A percentile compares a stretch with the other conserved stretches of the same genome.
Conservation (phyloP, 192 early-diverging fungal species). For the Chytriomyces sp. region DNA sequence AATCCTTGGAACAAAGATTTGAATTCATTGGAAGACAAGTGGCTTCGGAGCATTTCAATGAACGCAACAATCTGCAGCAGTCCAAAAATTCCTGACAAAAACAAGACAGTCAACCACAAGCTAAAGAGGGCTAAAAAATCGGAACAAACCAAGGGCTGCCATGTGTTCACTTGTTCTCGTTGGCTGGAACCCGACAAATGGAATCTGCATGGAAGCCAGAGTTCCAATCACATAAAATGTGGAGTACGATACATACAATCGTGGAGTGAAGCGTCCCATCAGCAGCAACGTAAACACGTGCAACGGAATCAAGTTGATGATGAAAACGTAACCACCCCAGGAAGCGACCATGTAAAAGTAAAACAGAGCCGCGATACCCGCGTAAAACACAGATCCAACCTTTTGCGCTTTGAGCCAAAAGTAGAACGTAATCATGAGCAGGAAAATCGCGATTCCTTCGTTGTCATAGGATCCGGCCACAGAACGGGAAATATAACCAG, state of each 20-base stretch:
- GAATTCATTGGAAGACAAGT: constrained; percentile 86
- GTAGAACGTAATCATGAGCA: constrained; percentile 97
- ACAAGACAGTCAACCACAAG: constrained; percentile 12
- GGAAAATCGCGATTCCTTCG: constrained; percentile 99
- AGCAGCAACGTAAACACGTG: constrained; percentile 92
- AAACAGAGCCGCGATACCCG: constrained; percentile 81
- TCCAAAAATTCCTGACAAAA: constrained; percentile 84
- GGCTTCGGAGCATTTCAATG: constrained; percentile 78
- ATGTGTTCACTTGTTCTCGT: constrained; percentile 98
- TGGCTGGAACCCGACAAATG: constrained; percentile 99
- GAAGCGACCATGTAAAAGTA: constrained; percentile 99
- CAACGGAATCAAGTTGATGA: constrained; percentile 97
- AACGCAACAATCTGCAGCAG: constrained; percentile 95
- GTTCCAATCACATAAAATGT: constrained; percentile 98
- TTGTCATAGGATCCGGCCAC: constrained; percentile 99
- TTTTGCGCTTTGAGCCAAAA: constrained; percentile 98
- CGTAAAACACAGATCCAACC: constrained; percentile 90
- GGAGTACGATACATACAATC: constrained; percentile 95
- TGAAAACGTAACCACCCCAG: constrained; percentile 99
- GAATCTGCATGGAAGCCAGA: constrained; percentile 96
- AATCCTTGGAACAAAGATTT: constrained; percentile 74
- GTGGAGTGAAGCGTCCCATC: constrained; percentile 95
- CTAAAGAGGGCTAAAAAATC: constrained; percentile 16
- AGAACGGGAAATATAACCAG: constrained; percentile 99
- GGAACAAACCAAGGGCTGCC: constrained; percentile 84